Evolutionary conservation across 176 grass and related monocot species (phyloP).

Genomic region (Luzula sylvatica): DNA sequence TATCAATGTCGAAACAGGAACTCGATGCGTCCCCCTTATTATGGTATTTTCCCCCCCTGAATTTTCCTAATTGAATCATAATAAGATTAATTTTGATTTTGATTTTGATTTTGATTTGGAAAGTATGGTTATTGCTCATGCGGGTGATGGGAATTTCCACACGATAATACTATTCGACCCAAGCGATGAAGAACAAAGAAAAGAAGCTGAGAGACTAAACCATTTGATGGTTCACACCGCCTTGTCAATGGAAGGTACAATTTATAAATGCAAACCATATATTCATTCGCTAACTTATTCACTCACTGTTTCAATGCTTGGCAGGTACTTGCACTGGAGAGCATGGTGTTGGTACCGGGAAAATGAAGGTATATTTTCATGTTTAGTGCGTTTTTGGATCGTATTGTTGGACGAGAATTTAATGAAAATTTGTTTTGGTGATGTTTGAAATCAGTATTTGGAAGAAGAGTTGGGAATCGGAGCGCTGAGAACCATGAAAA

Average conservation of each 20-base stretch:
- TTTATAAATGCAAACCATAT: too few relatives aligned
- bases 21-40: conserved; percentile 84
- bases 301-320: not conserved
- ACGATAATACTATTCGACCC: conserved; percentile 94
- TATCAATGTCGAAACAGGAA: conserved; percentile 69
- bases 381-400: not conserved
- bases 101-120: conserved; percentile 20
- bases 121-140: conserved; percentile 86
- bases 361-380: conserved; percentile 80
- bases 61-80: conserved; percentile 1
- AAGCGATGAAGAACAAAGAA: conserved; percentile 45
- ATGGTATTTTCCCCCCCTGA: conserved; percentile 44
- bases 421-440: not conserved
- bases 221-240: conserved; percentile 97
- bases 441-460: conserved; percentile 47
- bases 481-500: conserved; percentile 92
- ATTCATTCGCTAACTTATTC: conserved; percentile 3
- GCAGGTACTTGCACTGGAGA: conserved; percentile 96
- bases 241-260: conserved; percentile 89
- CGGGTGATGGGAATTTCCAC: conserved; percentile 98
- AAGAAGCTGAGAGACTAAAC: conserved; percentile 80
- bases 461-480: conserved; percentile 91
- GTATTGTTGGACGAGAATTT: not conserved
- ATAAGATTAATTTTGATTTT: conserved; percentile 23
- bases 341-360: conserved; percentile 93